Percentiles rank a stretch among this genome's conserved stretches.
These are phyloP conservation scores for Capsicum pubescens DNA, from an alignment of 257 asterid species.

Conservation along the genomic window DNA sequence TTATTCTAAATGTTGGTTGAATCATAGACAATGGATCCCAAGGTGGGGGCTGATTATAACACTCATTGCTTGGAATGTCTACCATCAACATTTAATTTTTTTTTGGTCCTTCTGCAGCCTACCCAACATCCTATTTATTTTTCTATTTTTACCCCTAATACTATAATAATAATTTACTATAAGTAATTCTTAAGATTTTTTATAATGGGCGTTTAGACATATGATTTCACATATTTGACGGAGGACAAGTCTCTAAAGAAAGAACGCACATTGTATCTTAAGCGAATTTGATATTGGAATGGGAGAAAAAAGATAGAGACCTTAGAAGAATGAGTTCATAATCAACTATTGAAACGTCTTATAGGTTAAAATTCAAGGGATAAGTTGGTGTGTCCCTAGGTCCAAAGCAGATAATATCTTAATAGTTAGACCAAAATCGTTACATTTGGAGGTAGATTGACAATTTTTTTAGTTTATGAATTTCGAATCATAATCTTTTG, in stretches of 20 bases:
- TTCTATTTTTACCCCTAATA: background rate
- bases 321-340: background rate
- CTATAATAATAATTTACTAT: too few species aligned
- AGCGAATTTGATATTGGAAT: background rate
- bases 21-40: slow-evolving; percentile 70
- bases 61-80: slow-evolving; percentile 61
- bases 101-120: background rate
- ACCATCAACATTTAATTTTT: slow-evolving; percentile 18
- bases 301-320: background rate
- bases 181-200: too few species aligned
- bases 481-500: background rate
- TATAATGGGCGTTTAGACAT: too few species aligned
- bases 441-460: background rate
- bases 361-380: background rate
- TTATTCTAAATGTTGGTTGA: slow-evolving; percentile 85
- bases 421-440: background rate
- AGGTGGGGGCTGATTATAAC: slow-evolving; percentile 69
- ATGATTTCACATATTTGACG: background rate
- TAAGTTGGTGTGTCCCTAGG: background rate
- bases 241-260: background rate
- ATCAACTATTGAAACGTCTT: background rate
- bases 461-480: background rate
- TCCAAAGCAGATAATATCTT: background rate
- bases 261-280: background rate
- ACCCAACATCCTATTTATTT: background rate